Base-by-base conservation (phyloP, 129 eudicot species). In the Logfia minima region DNA sequence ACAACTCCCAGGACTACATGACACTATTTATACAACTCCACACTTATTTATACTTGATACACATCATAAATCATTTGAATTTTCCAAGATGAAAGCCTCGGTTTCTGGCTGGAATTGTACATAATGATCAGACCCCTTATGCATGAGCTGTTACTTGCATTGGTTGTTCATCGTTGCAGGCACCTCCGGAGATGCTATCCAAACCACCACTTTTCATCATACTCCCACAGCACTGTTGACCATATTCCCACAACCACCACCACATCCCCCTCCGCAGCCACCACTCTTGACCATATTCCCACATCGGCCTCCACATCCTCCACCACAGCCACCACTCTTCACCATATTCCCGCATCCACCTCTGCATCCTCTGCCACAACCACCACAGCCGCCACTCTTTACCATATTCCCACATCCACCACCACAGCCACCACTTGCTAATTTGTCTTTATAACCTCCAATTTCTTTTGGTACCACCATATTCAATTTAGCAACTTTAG, bases 181-280 rank as follows among this genome's bases (percentile, higher is more conserved):
- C n/a, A 26, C 70, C 59, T 39, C 48, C 70, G 8, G 66, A 29
- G 17, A 56, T 77, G 69, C 59, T 77, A 69, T 77, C 68, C 6
- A 68, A 22, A 17, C 61, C 56, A 28, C 69, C 75, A 39, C 70
- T 80, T 34, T 48, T 51, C 53, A 73, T 37, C 78, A 64, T 72
- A n/a, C 41, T 65, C 67, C 77, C 83, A 10, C 66, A 79, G 4
- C 83, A 23, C 74, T 32, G 1, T 21, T 29, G n/a, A 77, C 68
- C 75, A 77, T 76, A 76, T 76, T 76, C 52, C 74, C 80, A 17
- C 80, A 77, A 10, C 81, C 75, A 55, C 81, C 68, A 14, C 82
- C 82, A 61, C 82, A 78, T 26, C 77, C 82, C 0, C 77, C 59
- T 0, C 81, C 82, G 2, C 82, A 78, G 5, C 71, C 76, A 22